These are phyloP conservation scores for Thelonectria rubi DNA, from an alignment of 2,329 filamentous ascomycete species.

Conservation along the genomic window DNA sequence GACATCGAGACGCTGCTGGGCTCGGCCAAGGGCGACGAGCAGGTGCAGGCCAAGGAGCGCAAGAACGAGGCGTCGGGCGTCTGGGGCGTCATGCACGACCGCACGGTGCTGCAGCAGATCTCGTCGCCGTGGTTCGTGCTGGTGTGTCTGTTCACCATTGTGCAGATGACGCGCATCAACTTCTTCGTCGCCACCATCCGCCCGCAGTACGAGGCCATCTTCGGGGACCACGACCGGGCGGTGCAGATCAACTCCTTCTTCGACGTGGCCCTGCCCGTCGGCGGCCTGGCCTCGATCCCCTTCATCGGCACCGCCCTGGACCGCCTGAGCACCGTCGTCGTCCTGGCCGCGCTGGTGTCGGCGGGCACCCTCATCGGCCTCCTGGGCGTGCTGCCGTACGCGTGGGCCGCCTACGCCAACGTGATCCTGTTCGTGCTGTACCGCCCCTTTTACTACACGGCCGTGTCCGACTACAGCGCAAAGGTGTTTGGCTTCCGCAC, in stretches of 20 bases:
- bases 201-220: conserved; percentile 81
- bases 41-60: conserved; percentile 72
- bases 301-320: conserved; percentile 87
- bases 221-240: conserved; percentile 69
- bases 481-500: conserved; percentile 94
- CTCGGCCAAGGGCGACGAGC: conserved; percentile 66
- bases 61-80: conserved; percentile 79
- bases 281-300: conserved; percentile 84
- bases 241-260: conserved; percentile 83
- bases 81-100: conserved; percentile 85
- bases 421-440: conserved; percentile 84
- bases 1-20: conserved; percentile 81
- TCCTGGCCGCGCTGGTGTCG: conserved; percentile 74
- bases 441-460: conserved; percentile 89
- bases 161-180: conserved; percentile 85
- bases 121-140: conserved; percentile 84
- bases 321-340: conserved; percentile 74
- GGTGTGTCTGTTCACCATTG: conserved; percentile 81
- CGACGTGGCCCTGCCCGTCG: conserved; percentile 79
- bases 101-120: conserved; percentile 77
- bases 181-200: conserved; percentile 91
- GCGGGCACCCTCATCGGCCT: conserved; percentile 79
- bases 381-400: conserved; percentile 75
- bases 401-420: conserved; percentile 78
- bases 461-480: conserved; percentile 87